Evolutionary conservation across 148 eudicot species (phyloP), one percentile per base, ranked within the genome.

Genomic region (Rhododendron henanense): DNA sequence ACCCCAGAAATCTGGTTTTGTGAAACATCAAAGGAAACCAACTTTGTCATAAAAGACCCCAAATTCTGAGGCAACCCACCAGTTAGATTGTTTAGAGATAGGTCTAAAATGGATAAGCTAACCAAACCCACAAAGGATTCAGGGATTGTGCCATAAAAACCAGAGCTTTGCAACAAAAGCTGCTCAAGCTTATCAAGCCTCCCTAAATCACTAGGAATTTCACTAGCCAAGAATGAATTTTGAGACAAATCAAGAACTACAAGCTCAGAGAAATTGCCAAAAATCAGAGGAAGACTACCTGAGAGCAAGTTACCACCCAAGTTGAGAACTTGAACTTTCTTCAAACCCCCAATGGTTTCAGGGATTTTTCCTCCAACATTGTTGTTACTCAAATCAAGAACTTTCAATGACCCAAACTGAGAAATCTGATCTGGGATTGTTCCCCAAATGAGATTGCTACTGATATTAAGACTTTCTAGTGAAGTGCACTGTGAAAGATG

Each of bases 381-480:
- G 85, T 94, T 96, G 80, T 79, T 93, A 84, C 98, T 94, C 2
- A 96, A 91, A 92, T 96, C 98, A 91, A 96, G 93, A 81, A 90
- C 73, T 85, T 83, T 82, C 81, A 94, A 57, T n/a, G 94, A 88
- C 76, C 80, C 81, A 84, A 96, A 94, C 90, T 83, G 92, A 23
- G 95, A 94, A 91, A 96, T 93, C 85, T 96, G 95, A 81, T 92
- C 93, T 84, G 98, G 98, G 85, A 96, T 93, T 48, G 95, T 89
- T 15, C 96, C 98, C 96, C 94, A 94, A n/a, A 96, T 91, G 82
- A 93, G 93, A 79, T 96, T 96, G 86, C 81, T 88, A 41, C 98
- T 93, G 73, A 94, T 90, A 90, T 94, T 96, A 6, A 93, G 87
- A 51, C 83, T 90, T 53, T 87, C 83, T 74, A 96, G 87, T 74